These are phyloP conservation scores for Pichia thaimueangensis DNA, from an alignment of 805 yeast genomes.

Conservation along the genomic window DNA sequence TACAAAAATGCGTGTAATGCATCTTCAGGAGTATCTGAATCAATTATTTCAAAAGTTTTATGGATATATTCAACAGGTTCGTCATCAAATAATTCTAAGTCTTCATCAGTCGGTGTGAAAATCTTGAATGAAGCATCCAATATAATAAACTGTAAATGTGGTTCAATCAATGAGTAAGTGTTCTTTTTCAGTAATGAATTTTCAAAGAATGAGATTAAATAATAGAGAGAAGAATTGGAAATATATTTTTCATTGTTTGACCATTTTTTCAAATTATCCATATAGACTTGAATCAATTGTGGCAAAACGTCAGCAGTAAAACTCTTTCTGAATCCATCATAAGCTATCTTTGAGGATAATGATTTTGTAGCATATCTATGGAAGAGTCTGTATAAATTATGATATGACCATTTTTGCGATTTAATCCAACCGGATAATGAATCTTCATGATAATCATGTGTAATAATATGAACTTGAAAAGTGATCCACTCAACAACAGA, in stretches of 20 bases:
- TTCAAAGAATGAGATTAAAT: constrained; percentile 58
- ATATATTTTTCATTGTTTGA: constrained; percentile 62
- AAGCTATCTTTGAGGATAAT: constrained; percentile 41
- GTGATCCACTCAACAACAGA: constrained; percentile 62
- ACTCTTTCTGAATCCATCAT: constrained; percentile 51
- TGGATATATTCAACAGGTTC: constrained; percentile 93
- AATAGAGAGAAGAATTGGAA: constrained; percentile 55
- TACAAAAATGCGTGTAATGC: constrained; percentile 73
- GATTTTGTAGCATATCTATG: constrained; percentile 58
- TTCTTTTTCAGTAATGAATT: constrained; percentile 50
- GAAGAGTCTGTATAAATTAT: constrained; percentile 66
- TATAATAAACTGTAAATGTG: constrained; percentile 59
- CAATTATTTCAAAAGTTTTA: constrained; percentile 58
- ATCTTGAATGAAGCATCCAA: constrained; percentile 75
- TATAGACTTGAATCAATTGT: constrained; percentile 56
- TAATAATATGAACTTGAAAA: constrained; percentile 64
- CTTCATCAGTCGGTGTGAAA: constrained; percentile 64
- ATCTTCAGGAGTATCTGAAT: constrained; percentile 57
- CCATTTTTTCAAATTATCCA: constrained; percentile 70
- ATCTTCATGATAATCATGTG: constrained; percentile 49
- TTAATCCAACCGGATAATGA: constrained; percentile 61
- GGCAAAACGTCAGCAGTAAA: constrained; percentile 63
- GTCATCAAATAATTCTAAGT: constrained; percentile 70
- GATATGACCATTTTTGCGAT: constrained; percentile 84
- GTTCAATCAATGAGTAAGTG: constrained; percentile 66